phyloP scores from a whole-genome alignment of 2,329 filamentous ascomycete genomes.

The Hymenoscyphus occultus region DNA sequence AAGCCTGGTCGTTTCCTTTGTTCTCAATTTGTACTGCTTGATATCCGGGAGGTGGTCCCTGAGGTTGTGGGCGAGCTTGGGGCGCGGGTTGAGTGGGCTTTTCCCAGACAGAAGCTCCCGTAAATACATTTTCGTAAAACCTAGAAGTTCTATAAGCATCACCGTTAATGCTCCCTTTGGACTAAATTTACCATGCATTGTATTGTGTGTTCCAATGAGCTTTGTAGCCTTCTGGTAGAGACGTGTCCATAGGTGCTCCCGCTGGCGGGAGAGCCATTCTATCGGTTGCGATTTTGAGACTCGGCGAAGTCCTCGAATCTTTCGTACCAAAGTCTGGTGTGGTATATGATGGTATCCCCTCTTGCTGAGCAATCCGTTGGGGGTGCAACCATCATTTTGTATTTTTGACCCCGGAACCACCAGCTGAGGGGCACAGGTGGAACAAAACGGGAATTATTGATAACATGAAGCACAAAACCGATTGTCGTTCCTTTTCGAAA shows the following conservation, averaged over 20 bases:
- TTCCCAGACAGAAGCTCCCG: constrained; percentile 18
- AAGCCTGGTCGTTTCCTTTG: constrained; percentile 4
- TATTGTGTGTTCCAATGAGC: constrained; percentile 19
- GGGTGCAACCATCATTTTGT: background rate
- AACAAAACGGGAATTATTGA: background rate
- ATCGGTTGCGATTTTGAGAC: background rate
- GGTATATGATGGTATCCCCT: background rate
- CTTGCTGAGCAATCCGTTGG: background rate
- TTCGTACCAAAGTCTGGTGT: background rate
- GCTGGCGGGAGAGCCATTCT: constrained; percentile 11
- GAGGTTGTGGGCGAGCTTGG: constrained; percentile 7
- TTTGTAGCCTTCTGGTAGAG: constrained; percentile 18
- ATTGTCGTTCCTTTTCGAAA: background rate
- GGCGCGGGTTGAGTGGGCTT: constrained; percentile 15
- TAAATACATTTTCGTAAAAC: constrained; percentile 23
- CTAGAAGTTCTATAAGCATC: constrained; percentile 9
- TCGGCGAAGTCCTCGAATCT: background rate
- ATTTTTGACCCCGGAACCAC: background rate
- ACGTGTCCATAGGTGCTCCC: constrained; percentile 7
- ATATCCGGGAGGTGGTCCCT: constrained; percentile 15
- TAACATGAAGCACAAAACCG: background rate
- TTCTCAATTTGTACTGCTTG: background rate
- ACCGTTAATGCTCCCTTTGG: background rate
- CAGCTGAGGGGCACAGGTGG: background rate
- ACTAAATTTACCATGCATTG: constrained; percentile 16